Evolutionary conservation across 805 yeast species (phyloP).

Genomic region (Ascoidea rubescens): DNA sequence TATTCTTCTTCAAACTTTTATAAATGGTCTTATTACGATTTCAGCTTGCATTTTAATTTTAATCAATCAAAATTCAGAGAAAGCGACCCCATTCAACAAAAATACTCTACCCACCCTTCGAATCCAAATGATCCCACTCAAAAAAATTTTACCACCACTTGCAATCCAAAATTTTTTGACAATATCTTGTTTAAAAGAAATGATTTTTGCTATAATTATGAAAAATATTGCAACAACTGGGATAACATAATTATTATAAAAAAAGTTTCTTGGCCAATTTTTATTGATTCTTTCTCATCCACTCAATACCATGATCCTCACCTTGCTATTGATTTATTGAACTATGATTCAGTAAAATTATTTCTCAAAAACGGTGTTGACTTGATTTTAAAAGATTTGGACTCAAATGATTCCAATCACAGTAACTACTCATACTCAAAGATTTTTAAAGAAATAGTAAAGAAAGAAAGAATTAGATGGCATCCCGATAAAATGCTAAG

Average conservation of each 20-base stretch:
- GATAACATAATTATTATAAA: slow-evolving; percentile 11
- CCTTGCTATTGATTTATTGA: slow-evolving; percentile 17
- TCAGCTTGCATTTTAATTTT: slow-evolving; percentile 6
- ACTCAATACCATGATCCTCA: slow-evolving; percentile 13
- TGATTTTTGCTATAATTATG: slow-evolving; percentile 14
- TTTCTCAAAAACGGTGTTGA: slow-evolving; percentile 7
- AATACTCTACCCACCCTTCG: background rate
- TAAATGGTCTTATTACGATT: slow-evolving; percentile 5
- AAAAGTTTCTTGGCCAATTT: slow-evolving; percentile 21
- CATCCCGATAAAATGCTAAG: slow-evolving; percentile 44
- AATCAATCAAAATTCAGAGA: background rate
- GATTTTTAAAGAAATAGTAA: slow-evolving; percentile 12
- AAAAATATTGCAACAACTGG: slow-evolving; percentile 14
- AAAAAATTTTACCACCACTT: slow-evolving; percentile 2
- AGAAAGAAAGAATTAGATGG: slow-evolving; percentile 38
- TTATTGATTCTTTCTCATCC: no score
- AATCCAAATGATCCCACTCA: slow-evolving; percentile 7
- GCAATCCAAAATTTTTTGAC: slow-evolving; percentile 1
- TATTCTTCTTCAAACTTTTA: background rate
- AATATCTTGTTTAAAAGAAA: slow-evolving; percentile 5
- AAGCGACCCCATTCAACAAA: slow-evolving; percentile 4
- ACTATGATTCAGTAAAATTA: background rate
- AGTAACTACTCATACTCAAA: background rate
- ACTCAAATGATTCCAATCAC: slow-evolving; percentile 14
- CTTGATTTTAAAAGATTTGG: slow-evolving; percentile 16